Conservation (phyloP, 352 stramenopile genomes). For the Pythium aquatile region DNA sequence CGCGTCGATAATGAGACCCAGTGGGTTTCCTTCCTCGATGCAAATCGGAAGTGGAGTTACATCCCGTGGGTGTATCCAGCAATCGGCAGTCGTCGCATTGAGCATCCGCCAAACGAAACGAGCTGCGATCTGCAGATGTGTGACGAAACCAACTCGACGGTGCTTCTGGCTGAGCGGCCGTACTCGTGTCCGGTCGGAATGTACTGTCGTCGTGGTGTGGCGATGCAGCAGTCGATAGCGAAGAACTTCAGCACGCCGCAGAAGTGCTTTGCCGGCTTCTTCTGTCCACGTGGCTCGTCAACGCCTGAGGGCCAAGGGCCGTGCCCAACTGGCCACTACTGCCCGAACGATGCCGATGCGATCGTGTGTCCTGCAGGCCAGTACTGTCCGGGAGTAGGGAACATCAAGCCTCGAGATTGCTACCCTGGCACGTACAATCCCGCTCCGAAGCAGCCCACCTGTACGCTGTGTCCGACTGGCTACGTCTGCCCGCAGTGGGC, state of each 20-base stretch:
- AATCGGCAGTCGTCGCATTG: slow-evolving; percentile 53
- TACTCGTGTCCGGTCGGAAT: slow-evolving; percentile 92
- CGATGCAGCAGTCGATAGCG: slow-evolving; percentile 45
- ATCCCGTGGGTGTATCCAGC: slow-evolving; percentile 50
- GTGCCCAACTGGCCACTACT: slow-evolving; percentile 96
- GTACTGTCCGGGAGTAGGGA: slow-evolving; percentile 95
- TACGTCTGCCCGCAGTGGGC: slow-evolving; percentile 92
- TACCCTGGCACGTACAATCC: slow-evolving; percentile 95
- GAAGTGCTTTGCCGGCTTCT: slow-evolving; percentile 95
- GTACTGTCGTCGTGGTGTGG: slow-evolving; percentile 91
- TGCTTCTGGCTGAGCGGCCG: slow-evolving; percentile 86
- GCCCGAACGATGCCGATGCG: slow-evolving; percentile 86
- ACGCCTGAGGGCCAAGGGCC: slow-evolving; percentile 92
- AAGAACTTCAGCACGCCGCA: slow-evolving; percentile 95
- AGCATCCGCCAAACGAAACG: slow-evolving; percentile 55
- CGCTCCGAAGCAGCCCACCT: slow-evolving; percentile 81
- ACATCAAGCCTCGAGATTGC: slow-evolving; percentile 90
- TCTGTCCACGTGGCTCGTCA: slow-evolving; percentile 91
- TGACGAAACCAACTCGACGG: slow-evolving; percentile 35
- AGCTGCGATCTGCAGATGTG: slow-evolving; percentile 53
- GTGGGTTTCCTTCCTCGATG: slow-evolving; percentile 57
- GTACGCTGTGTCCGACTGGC: slow-evolving; percentile 93
- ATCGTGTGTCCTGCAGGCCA: slow-evolving; percentile 91
- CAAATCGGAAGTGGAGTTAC: slow-evolving; percentile 41
- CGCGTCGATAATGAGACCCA: slow-evolving; percentile 60